Conservation (phyloP, 164 flowering plant genomes). For the Piper betle region DNA sequence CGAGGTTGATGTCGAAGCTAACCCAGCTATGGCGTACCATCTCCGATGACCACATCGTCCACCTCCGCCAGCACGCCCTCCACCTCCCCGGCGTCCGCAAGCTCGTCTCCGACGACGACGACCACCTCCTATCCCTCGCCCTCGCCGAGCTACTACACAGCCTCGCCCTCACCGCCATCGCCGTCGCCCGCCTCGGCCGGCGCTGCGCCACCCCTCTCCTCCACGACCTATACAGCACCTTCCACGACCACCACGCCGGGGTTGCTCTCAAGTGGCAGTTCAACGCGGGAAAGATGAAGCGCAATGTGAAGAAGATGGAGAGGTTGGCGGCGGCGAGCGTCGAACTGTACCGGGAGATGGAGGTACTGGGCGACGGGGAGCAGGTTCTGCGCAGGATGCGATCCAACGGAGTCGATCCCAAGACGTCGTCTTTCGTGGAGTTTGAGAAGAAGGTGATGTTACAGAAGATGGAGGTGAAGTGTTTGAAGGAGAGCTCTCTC, state of each 20-base stretch:
- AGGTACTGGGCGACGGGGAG: constrained; percentile 61
- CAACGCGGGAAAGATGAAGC: constrained; percentile 68
- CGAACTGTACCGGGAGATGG: constrained; percentile 76
- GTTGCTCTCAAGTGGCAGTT: constrained; percentile 47
- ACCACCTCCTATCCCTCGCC: constrained; percentile 32
- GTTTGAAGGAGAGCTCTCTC: constrained; percentile 41
- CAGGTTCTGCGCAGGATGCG: constrained; percentile 61
- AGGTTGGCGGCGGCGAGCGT: constrained; percentile 34
- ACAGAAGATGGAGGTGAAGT: constrained; percentile 69
- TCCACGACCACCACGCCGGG: constrained; percentile 17
- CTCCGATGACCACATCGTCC: constrained; percentile 44
- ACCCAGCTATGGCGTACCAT: constrained; percentile 65
- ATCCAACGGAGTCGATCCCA: constrained; percentile 23
- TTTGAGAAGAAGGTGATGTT: constrained; percentile 56
- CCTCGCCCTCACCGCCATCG: constrained; percentile 32
- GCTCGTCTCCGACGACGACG: constrained; percentile 74
- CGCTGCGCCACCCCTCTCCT: constrained; percentile 46
- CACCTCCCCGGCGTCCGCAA: constrained; percentile 52
- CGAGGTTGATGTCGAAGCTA: constrained; percentile 75
- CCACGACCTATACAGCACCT: constrained; percentile 49
- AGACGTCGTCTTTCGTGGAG: constrained; percentile 30
- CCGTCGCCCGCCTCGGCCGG: constrained; percentile 55
- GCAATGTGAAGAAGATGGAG: constrained; percentile 77
- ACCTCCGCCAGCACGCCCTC: constrained; percentile 44
- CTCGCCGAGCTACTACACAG: constrained; percentile 58